Evolutionary conservation across 306 rosid species (phyloP), one percentile per base, ranked within the genome.

Genomic region (Senna tora): DNA sequence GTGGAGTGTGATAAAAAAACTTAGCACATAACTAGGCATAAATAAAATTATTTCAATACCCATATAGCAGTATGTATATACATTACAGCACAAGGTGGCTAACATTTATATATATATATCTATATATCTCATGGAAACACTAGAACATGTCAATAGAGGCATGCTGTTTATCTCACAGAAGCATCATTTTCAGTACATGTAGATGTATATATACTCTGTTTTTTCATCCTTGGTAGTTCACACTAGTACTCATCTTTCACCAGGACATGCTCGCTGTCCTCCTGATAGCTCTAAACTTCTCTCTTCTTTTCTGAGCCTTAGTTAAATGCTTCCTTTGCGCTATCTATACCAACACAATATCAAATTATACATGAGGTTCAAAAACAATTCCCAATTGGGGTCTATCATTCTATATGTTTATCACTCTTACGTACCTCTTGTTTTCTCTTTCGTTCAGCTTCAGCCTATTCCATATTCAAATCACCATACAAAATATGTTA

Each of bases 261-360:
- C 90, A 88, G 6, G 57, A 22, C 57, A 79, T 60, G 65, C 97
- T 91, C 15, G 25, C 17, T 51, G 77, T 78, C 85, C 90, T 89
- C 79, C 82, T 84, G 14, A 91, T 45, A 46, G 79, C 46, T 79
- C 64, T 85, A 76, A 79, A 0, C 71, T 83, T 89, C 32, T 81
- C 85, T 59, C 73, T 52, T 49, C 77, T 76, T 63, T 76, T 87
- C 50, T 84, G 77, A 9, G 78, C 74, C 77, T 55, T 75, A 16
- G 83, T 83, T 49, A 76, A 5, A 15, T 19, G 17, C 54, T 77
- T 64, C 57, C 83, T 82, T 55, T 67, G 46, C 46, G 33, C 32
- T 59, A 81, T 15, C 91, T 89, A 69, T 41, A 16, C 41, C 65
- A 43, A 61, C 0, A 52, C 43, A 21, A 58, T 1, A 67, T 20